Base-by-base conservation (phyloP, 177 flowering plant species). In the Vitis hybrid region DNA sequence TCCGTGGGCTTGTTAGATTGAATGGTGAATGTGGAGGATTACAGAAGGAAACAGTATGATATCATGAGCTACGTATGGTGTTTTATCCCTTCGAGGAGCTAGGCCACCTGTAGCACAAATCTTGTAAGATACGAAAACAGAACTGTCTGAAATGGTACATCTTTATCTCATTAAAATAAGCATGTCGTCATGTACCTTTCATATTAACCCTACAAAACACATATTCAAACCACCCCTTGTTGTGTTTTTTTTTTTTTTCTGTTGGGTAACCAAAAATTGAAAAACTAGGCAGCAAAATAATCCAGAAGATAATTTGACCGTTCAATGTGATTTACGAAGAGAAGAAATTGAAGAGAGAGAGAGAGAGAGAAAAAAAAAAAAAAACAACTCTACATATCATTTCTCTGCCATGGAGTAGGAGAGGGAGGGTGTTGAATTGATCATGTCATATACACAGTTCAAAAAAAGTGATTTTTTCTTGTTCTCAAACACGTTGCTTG, bases 131-230 rank as follows among this genome's bases (percentile, higher is more conserved):
- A 81, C 84, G 81, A 70, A 72, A 75, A 14, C 75, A 72, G 64
- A 63, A 62, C 60, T 35, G 24, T 78, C 82, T 65, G 75, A 68
- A 71, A 63, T 3, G 17, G 15, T 17, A 21, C 64, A 2, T 60
- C 62, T 19, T 63, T 56, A 17, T 63, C 66, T 19, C 60, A 64
- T 70, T 56, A 48, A 60, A 60, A 46, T 3, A n/a, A 51, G 30
- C 56, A 56, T 64, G 66, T 69, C 80, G 64, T 72, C 75, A 71
- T 64, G 74, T 59, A 73, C 72, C 24, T 19, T 67, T 87, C 84
- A 71, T 84, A 82, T 74, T 85, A 82, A 75, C 88, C 83, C 27
- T 85, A 84, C 86, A 81, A 69, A 79, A 81, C 77, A 87, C 79
- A 65, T 88, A 2, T 54, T 14, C n/a, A 54, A 54, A 54, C n/a